Evolutionary conservation across 371 early-diverging fungal species (phyloP), one percentile per base, ranked within the genome.

Genomic region (Mortierella sp.): DNA sequence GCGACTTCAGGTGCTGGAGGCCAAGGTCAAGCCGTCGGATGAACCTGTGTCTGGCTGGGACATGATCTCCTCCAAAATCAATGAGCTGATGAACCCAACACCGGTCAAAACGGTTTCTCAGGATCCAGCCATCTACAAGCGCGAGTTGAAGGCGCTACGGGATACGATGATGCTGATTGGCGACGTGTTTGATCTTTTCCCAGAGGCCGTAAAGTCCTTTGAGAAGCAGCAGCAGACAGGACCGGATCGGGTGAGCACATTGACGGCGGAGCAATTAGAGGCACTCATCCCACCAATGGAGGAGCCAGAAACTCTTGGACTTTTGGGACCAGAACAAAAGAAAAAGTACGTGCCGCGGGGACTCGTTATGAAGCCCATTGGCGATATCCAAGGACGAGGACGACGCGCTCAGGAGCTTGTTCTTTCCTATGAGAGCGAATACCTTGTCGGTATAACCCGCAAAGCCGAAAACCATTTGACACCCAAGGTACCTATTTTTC

Each of bases 121-220:
- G 64, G 84, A 83, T 43, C 57, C 80, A 21, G 19, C 54, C 5
- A 69, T 78, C 13, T 80, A 74, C 31, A 37, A 51, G 53, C 67
- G 72, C 34, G 86, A 86, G 53, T 9, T 82, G 46, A 82, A 76
- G 71, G 74, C 40, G 46, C 69, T 86, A 13, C 79, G 82, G 40
- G 79, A 81, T 6, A 82, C 79, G 24, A 86, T 82, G 86, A 16
- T 67, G 24, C 26, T 79, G n/a, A 64, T 86, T 19, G 86, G 86
- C 24, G 79, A 81, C 14, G 79, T 86, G 26, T 86, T 86, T 79
- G 86, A 86, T n/a, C 86, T 86, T 24, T 73, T 71, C 48, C 79
- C 82, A 4, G 70, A 53, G n/a, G 72, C 82, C 5, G 82, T 86
- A 10, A 51, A 69, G 16, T 81, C 82, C 16, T 86, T 86, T 69